Conservation (phyloP, 208 protist species). For the Porcisia hertigi region DNA sequence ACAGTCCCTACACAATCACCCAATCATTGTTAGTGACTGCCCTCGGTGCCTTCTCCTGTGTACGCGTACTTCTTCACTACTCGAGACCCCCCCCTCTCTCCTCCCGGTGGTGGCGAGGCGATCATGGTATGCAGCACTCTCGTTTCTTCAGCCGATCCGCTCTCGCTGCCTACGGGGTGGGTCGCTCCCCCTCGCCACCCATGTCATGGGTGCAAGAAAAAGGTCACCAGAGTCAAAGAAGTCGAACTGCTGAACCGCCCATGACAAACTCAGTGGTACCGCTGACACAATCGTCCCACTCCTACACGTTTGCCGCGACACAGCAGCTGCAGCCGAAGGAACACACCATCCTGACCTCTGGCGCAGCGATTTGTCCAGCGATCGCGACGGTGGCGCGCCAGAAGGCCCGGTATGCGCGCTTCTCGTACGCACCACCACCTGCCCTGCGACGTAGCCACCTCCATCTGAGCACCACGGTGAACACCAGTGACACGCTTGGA, state of each 20-base stretch:
- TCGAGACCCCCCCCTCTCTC: neutral
- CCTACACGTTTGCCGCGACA: neutral
- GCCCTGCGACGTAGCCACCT: slow-evolving; percentile 3
- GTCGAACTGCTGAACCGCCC: neutral
- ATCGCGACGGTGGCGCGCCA: slow-evolving; percentile 16
- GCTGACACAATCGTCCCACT: neutral
- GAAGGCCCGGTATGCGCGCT: slow-evolving; percentile 27
- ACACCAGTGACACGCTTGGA: neutral
- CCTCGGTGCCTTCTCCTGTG: neutral
- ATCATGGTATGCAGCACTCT: neutral
- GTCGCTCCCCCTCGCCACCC: neutral
- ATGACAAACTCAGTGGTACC: neutral
- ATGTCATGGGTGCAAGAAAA: neutral
- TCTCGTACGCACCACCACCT: slow-evolving; percentile 10
- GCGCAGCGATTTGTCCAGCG: neutral
- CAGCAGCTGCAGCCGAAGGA: neutral
- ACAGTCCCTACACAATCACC: neutral
- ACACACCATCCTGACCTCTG: neutral
- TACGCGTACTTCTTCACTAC: neutral
- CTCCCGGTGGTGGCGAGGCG: neutral
- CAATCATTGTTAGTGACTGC: neutral
- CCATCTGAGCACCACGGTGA: neutral
- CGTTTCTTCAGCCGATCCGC: neutral
- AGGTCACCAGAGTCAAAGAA: neutral
- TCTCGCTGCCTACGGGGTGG: neutral